Evolutionary conservation across 495 filamentous ascomycete species (phyloP), one percentile per base, ranked within the genome.

Genomic region (Penicillium herquei): DNA sequence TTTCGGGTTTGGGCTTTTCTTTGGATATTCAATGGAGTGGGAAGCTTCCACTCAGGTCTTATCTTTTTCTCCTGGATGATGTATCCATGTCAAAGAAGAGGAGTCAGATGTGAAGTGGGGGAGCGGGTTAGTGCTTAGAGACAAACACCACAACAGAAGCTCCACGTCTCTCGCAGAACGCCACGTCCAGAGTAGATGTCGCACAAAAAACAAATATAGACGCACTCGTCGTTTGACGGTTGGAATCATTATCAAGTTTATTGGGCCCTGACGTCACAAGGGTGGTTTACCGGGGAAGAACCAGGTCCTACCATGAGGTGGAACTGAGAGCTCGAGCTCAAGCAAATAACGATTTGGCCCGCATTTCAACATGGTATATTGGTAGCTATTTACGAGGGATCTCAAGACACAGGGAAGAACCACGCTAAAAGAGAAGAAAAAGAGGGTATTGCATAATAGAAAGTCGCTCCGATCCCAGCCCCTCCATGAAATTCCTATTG

Each of bases 111-210:
- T n/a, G 1, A 46, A 46, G n/a, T n/a, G 18, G 21, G 43, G 43
- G 43, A 46, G 11, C 43, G 43, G 26, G 18, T 46, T 46, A 12
- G 43, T 46, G 43, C 26, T 46, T 46, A 3, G 21, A 33, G 26
- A 33, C 7, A 46, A 46, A 46, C 43, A 46, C 43, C 43, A 33
- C 43, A 30, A 46, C 30, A 46, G 43, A 46, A 46, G 43, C 43
- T 46, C 43, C 43, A 46, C 43, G 43, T 46, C 43, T 46, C 43
- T 10, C 43, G 21, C 43, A 46, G 13, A 26, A 46, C 43, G 43
- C 43, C 43, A 33, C 43, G 31, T 33, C n/a, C 13, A 31, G 18
- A 46, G 26, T 32, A 13, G 34, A 37, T 37, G 34, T 37, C 34
- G 34, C 8, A 31, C 43, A 46, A 21, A n/a, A 7, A 46, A 46